phyloP scores from a whole-genome alignment of 2,329 filamentous ascomycete species.

The Trichoderma arundinaceum region DNA sequence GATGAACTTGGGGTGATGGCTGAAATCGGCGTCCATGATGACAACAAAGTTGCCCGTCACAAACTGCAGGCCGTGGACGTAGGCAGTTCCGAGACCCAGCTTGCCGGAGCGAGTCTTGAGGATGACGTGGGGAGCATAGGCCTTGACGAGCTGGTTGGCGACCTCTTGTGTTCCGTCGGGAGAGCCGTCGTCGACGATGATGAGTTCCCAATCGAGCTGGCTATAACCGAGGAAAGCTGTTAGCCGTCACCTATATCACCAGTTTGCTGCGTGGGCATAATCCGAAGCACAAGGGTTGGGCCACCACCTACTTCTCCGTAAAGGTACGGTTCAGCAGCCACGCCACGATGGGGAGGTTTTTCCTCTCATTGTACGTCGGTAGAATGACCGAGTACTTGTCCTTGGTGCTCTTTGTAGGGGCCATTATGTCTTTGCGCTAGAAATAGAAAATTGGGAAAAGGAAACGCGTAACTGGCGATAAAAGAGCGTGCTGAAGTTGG shows the following conservation, averaged over 20 bases:
- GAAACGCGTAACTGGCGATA: slow-evolving; percentile 26
- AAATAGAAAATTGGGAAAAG: background rate
- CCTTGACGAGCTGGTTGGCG: slow-evolving; percentile 86
- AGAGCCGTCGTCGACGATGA: slow-evolving; percentile 97
- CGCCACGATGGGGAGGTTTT: slow-evolving; percentile 92
- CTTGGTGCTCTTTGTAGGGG: slow-evolving; percentile 49
- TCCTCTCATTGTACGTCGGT: slow-evolving; percentile 97
- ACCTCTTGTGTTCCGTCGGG: slow-evolving; percentile 94
- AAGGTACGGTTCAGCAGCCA: slow-evolving; percentile 95
- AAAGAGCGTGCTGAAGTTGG: slow-evolving; percentile 42
- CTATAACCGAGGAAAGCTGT: slow-evolving; percentile 51
- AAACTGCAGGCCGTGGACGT: slow-evolving; percentile 92
- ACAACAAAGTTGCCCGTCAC: slow-evolving; percentile 93
- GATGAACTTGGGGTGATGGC: slow-evolving; percentile 99
- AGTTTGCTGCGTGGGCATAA: background rate
- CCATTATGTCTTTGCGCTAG: slow-evolving; percentile 48
- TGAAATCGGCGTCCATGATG: slow-evolving; percentile 99
- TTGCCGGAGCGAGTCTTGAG: slow-evolving; percentile 92
- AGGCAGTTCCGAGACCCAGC: slow-evolving; percentile 94
- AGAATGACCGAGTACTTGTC: slow-evolving; percentile 97
- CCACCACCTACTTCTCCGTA: slow-evolving; percentile 73
- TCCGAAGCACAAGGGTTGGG: background rate
- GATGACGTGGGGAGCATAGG: slow-evolving; percentile 78
- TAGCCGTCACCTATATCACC: background rate
- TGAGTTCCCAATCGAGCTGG: slow-evolving; percentile 93